Evolutionary conservation across 2,329 filamentous ascomycete species (phyloP).

Genomic region (Fusarium piperis): DNA sequence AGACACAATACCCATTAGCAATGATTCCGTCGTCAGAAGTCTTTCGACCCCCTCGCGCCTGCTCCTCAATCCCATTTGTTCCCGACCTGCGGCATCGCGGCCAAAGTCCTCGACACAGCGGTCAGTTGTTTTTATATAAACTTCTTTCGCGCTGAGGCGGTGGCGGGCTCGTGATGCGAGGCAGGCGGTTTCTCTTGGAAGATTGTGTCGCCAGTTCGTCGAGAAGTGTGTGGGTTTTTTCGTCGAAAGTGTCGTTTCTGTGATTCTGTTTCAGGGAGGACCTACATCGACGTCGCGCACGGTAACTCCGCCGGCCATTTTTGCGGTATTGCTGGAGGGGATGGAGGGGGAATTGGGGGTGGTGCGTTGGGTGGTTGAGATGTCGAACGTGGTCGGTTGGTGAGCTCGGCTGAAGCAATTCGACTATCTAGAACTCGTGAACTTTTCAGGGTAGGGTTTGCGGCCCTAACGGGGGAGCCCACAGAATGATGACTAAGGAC

Average conservation of each 20-base stretch:
- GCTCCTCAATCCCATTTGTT: constrained; percentile 59
- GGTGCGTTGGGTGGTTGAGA: constrained; percentile 46
- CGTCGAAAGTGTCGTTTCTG: neutral
- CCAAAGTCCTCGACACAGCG: neutral
- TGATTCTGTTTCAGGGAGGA: constrained; percentile 48
- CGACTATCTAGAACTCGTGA: constrained; percentile 32
- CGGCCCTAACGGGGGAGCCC: constrained; percentile 42
- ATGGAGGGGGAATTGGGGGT: constrained; percentile 38
- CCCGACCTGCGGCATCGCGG: constrained; percentile 33
- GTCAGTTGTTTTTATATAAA: constrained; percentile 6
- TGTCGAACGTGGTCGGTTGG: constrained; percentile 43
- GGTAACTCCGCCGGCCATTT: constrained; percentile 81
- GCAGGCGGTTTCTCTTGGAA: constrained; percentile 37
- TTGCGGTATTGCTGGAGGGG: constrained; percentile 63
- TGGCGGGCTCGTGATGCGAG: constrained; percentile 24
- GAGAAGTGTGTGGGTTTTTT: constrained; percentile 24
- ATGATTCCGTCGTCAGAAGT: constrained; percentile 79
- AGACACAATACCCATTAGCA: constrained; percentile 67
- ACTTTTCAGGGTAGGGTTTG: constrained; percentile 46
- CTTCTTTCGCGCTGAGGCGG: constrained; percentile 29
- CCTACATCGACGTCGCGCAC: constrained; percentile 89
- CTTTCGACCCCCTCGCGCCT: constrained; percentile 79
- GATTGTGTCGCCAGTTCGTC: constrained; percentile 44
- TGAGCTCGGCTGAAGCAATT: constrained; percentile 31
- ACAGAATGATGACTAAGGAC: constrained; percentile 37